Conservation (phyloP, 129 eudicot species). For the Artemisia annua region DNA sequence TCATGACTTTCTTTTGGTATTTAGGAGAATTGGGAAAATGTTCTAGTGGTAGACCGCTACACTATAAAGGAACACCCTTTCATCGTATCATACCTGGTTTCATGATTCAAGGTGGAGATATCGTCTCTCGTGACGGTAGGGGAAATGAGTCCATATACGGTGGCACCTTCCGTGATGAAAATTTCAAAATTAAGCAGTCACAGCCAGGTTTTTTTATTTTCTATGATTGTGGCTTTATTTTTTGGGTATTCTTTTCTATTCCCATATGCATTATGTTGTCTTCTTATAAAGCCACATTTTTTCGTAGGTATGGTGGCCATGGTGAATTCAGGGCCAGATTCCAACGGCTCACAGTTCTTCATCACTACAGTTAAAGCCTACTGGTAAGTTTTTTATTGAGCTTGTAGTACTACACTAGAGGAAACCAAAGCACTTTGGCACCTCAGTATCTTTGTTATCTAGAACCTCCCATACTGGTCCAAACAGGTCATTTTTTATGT, state of each 20-base stretch:
- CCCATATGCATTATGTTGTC: background rate
- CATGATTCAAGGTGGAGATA: constrained; percentile 98
- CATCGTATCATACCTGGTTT: constrained; percentile 93
- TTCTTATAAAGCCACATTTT: constrained; percentile 7
- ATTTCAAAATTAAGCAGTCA: constrained; percentile 72
- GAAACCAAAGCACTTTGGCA: no score
- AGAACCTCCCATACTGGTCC: no score
- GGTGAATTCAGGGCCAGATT: constrained; percentile 96
- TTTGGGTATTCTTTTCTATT: background rate
- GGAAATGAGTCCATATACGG: constrained; percentile 83
- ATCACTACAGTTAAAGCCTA: constrained; percentile 81
- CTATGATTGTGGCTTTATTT: background rate
- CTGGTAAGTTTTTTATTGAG: constrained; percentile 53
- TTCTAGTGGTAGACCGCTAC: constrained; percentile 59
- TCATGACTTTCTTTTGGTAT: constrained; percentile 24
- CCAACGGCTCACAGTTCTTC: constrained; percentile 92
- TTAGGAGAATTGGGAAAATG: constrained; percentile 79
- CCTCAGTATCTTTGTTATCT: no score
- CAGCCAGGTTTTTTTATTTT: constrained; percentile 64
- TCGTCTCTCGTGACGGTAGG: constrained; percentile 53
- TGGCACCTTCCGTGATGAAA: constrained; percentile 75
- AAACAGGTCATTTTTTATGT: background rate
- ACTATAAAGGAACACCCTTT: constrained; percentile 81
- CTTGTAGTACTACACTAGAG: background rate
- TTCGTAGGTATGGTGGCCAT: constrained; percentile 77